Evolutionary conservation across 2,329 filamentous ascomycete species (phyloP), one percentile per base, ranked within the genome.

Genomic region (Corynespora cassiicola): DNA sequence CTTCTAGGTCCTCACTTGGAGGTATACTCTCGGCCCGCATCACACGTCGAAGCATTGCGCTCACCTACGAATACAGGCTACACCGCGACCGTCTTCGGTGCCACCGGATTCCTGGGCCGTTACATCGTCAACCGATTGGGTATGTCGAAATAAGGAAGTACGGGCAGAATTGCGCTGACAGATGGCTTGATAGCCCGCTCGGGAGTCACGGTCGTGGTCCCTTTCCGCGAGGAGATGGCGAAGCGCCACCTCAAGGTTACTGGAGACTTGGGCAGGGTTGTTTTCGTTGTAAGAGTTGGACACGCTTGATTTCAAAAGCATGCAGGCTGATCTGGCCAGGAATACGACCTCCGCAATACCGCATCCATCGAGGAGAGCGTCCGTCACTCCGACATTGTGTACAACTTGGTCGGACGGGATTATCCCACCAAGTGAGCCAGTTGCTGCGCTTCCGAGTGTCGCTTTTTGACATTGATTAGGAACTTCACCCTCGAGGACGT

Each of bases 81-180:
- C 75, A 96, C 91, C 49, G 92, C 88, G 47, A 99, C 94, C 42
- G 92, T 99, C 61, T 99, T 99, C 74, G 94, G 94, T 73, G 94
- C 94, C 64, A 96, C 91, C 47, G 94, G 94, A 52, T 92, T 95
- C 70, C 77, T 99, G 39, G 94, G 94, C 66, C 85, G 94, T 67
- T 99, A 99, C 72, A 95, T 99, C 66, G 94, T 99, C 66, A 96
- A 96, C 75, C 83, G 90, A 70, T 80, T 99, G 66, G 90, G 90
- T 85, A 77, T 47, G 74, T 56, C 7, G 19, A 32, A 9, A 11
- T 23, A 9, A 14, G 29, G n/a, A 8, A 7, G 14, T 2, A n/a
- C 19, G 25, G 20, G 17, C n/a, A 32, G 12, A 16, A 27, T 11
- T 16, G 31, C 25, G 36, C 56, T 66, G 53, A 63, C 28, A 5